phyloP scores from a whole-genome alignment of 306 rosid species.

The Hippophae rhamnoides region DNA sequence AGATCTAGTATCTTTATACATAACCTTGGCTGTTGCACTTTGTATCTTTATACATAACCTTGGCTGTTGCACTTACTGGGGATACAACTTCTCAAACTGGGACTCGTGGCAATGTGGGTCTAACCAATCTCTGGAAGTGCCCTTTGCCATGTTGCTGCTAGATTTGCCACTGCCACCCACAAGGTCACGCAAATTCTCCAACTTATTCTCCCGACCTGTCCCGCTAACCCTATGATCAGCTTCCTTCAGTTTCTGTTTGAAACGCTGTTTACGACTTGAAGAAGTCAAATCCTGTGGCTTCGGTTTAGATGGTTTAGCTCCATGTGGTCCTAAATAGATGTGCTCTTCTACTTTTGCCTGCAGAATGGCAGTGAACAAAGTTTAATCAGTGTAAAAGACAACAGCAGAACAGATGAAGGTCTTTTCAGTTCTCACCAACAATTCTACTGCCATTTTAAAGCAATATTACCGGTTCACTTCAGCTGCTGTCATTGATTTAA shows the following conservation, averaged over 20 bases:
- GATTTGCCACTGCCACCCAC: conserved; percentile 69
- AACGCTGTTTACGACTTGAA: conserved; percentile 55
- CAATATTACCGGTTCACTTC: not conserved
- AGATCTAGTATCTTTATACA: not conserved
- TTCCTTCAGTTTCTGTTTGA: conserved; percentile 85
- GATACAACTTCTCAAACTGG: conserved; percentile 62
- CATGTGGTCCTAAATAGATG: conserved; percentile 90
- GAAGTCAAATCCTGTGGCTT: conserved; percentile 58
- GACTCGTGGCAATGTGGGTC: conserved; percentile 96
- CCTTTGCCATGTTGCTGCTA: conserved; percentile 35
- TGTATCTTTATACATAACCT: not conserved
- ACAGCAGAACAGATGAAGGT: not conserved
- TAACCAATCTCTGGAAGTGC: conserved; percentile 72
- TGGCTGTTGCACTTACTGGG: conserved; percentile 15
- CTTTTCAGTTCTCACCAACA: not conserved
- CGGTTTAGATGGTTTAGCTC: conserved; percentile 79
- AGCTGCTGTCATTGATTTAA: too few species aligned
- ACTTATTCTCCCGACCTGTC: conserved; percentile 71
- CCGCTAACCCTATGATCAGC: conserved; percentile 62
- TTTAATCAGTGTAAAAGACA: not conserved
- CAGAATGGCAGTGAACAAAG: conserved; percentile 11
- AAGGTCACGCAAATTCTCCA: conserved; percentile 81
- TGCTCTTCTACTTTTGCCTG: conserved; percentile 62
- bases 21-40: conserved; percentile 2
- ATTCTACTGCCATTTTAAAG: not conserved